Conservation (phyloP, 768 basidiomycete species). For the Mycena polygramma region DNA sequence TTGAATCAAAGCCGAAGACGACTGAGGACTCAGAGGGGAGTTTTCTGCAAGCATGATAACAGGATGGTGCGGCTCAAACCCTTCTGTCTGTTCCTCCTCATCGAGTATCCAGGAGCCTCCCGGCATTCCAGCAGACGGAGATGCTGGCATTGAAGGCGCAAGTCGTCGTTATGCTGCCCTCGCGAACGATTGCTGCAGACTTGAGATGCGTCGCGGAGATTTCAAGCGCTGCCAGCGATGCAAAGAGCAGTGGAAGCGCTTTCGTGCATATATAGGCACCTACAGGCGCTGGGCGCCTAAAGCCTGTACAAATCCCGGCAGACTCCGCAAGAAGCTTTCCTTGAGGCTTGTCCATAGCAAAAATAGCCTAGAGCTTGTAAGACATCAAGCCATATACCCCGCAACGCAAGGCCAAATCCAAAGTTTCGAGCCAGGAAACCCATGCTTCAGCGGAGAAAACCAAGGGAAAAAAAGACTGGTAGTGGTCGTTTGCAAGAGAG, state of each 20-base stretch:
- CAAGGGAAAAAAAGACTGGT: no score
- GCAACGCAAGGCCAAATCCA: no score
- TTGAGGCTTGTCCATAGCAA: slow-evolving; percentile 18
- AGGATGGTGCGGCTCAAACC: no score
- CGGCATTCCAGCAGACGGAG: slow-evolving; percentile 23
- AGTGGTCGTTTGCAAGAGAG: no score
- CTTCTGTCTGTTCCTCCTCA: slow-evolving; percentile 22
- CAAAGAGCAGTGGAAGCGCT: slow-evolving; percentile 25
- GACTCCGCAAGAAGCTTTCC: slow-evolving; percentile 34
- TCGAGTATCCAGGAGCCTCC: slow-evolving; percentile 25
- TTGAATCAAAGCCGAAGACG: no score
- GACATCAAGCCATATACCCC: no score
- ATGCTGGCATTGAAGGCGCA: not conserved
- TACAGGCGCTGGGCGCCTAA: slow-evolving; percentile 26
- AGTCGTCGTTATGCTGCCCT: no score
- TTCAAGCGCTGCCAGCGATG: slow-evolving; percentile 4
- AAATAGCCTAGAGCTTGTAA: not conserved
- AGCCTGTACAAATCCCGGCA: slow-evolving; percentile 15
- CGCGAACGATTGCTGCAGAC: not conserved
- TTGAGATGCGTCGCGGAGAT: not conserved
- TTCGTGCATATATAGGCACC: slow-evolving; percentile 12
- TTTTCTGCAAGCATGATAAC: no score
- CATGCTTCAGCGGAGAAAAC: no score
- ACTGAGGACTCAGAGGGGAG: not conserved
- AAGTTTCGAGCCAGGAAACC: no score